Evolutionary conservation across 2,329 filamentous ascomycete species (phyloP).

Genomic region (Orbilia ellipsospora): DNA sequence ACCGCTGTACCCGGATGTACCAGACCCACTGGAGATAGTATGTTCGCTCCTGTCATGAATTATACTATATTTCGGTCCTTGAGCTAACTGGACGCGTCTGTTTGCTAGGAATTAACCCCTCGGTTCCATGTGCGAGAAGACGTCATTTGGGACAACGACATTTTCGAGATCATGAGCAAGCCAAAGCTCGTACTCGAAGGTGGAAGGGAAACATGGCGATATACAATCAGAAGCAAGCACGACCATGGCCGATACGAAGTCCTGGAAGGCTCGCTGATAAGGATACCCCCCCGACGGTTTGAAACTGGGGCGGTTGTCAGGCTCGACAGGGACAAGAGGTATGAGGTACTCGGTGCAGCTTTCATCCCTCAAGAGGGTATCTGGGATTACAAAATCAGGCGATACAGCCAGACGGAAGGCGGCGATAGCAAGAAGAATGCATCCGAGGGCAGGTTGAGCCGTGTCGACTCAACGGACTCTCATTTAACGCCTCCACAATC

Average conservation of each 20-base stretch:
- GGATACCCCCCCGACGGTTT: constrained; percentile 31
- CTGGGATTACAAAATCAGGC: constrained; percentile 46
- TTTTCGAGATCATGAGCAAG: constrained; percentile 41
- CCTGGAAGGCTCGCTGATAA: constrained; percentile 23
- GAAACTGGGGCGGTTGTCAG: constrained; percentile 35
- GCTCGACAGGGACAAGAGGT: constrained; percentile 30
- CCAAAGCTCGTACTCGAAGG: constrained; percentile 28
- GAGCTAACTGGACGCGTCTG: not conserved
- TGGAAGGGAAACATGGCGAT: constrained; percentile 32
- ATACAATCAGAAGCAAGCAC: constrained; percentile 35
- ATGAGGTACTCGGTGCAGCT: constrained; percentile 32
- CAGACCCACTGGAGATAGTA: constrained; percentile 35
- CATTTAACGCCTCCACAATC: constrained; percentile 43
- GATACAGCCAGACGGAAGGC: constrained; percentile 23
- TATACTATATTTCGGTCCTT: not conserved
- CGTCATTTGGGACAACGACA: constrained; percentile 46
- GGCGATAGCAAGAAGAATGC: constrained; percentile 33
- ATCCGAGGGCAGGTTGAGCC: constrained; percentile 26
- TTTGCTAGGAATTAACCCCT: constrained; percentile 28
- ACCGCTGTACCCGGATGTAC: constrained; percentile 35
- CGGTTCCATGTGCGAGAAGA: constrained; percentile 44
- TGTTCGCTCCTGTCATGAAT: not conserved
- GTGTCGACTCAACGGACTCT: constrained; percentile 35
- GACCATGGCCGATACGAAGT: constrained; percentile 14
- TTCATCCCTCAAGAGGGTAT: constrained; percentile 41